These are phyloP conservation scores for Penicillium sp. DNA, from an alignment of 2,329 filamentous ascomycete genomes.

Conservation along the genomic window DNA sequence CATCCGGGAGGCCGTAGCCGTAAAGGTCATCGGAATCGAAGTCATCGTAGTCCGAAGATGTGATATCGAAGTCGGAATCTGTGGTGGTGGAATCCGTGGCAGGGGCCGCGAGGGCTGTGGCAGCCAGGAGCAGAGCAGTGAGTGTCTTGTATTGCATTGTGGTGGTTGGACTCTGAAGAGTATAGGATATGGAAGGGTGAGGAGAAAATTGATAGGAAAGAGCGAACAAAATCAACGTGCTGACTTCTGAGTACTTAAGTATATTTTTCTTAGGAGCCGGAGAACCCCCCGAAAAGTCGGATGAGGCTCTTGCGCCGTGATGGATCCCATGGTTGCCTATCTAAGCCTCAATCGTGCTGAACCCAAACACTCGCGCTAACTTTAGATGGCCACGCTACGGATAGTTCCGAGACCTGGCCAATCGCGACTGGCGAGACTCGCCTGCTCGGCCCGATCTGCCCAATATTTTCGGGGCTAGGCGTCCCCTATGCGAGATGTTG, in stretches of 20 bases:
- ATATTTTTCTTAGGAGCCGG: not conserved
- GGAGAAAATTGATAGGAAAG: not conserved
- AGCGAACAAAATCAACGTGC: not conserved
- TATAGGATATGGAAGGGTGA: not conserved
- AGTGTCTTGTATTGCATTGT: constrained; percentile 32
- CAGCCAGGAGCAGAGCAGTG: constrained; percentile 22
- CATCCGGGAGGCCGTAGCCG: not conserved
- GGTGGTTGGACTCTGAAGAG: not conserved
- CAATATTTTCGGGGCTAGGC: not conserved
- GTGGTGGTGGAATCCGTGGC: constrained; percentile 6
- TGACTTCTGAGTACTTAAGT: not conserved
- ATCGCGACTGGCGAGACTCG: not conserved
- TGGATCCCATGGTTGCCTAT: not conserved
- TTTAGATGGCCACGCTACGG: not conserved
- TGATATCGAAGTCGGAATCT: not conserved
- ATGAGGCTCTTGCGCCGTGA: not conserved
- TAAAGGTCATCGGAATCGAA: no score
- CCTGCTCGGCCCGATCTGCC: not conserved
- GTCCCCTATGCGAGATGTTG: no score
- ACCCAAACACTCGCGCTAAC: not conserved
- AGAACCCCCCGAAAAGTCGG: no score
- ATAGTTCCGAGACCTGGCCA: not conserved
- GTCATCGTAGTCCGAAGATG: no score
- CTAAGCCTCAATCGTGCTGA: not conserved
- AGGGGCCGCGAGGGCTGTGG: constrained; percentile 22